Evolutionary conservation across 768 basidiomycete species (phyloP).

Genomic region (Tricholoma flavovirens): DNA sequence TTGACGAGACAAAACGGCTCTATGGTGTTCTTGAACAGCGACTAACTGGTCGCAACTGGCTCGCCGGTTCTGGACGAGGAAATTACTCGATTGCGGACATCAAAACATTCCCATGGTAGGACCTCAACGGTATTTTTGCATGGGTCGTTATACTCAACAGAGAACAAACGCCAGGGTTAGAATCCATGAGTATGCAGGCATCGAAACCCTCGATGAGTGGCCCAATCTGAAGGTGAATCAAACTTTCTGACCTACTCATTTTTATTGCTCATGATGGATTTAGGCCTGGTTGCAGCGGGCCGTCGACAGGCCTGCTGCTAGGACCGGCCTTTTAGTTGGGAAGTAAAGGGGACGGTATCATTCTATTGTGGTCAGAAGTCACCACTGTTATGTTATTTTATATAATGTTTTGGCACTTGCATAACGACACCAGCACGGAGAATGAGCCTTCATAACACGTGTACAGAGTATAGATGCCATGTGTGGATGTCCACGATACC

Average conservation of each 20-base stretch:
- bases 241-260: not conserved
- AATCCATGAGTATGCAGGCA: conserved; percentile 35
- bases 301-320: conserved; percentile 8
- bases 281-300: conserved; percentile 13
- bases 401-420: no score
- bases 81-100: conserved; percentile 69
- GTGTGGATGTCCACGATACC: no score
- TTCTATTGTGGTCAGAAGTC: not conserved
- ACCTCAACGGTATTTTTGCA: not conserved
- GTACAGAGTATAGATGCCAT: no score
- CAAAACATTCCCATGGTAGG: conserved; percentile 61
- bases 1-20: conserved; percentile 75
- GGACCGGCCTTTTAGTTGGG: not conserved
- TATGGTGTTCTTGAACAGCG: conserved; percentile 77
- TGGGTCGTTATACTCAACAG: not conserved
- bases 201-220: conserved; percentile 14
- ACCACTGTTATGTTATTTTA: no score
- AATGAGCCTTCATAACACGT: no score
- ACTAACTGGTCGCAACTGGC: conserved; percentile 64
- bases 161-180: conserved; percentile 42
- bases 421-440: no score
- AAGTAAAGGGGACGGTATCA: not conserved
- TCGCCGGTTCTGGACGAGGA: conserved; percentile 71
- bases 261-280: not conserved
- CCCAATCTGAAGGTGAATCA: conserved; percentile 16